Base-by-base conservation (phyloP, 2,329 filamentous ascomycete species). In the Hymenoscyphus linearis region DNA sequence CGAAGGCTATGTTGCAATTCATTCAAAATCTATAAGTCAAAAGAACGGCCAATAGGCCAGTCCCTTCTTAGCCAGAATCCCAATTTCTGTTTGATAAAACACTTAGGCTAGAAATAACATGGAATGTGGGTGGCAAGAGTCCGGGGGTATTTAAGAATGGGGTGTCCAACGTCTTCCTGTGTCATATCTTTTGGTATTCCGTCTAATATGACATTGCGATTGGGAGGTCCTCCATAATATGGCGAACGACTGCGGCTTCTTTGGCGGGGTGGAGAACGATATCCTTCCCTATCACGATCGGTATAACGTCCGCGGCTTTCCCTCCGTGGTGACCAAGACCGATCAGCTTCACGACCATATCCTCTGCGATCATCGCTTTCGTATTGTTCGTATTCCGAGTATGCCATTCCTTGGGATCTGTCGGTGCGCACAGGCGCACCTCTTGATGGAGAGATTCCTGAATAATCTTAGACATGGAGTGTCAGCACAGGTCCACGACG, bases 191-290 rank as follows among this genome's bases (percentile, higher is more conserved):
- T 70, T 35, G 81, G 79, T 60, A 85, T 67, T 59, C 81, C 81
- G 68, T 85, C 82, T 52, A 85, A 74, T 58, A 85, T 82, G 57
- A 85, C 75, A 36, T 79, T 82, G 64, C 81, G 76, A 65, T 76
- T 80, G 35, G 80, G 79, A 55, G 70, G 65, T 53, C 64, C 70
- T 47, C 71, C 71, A 66, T 66, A 71, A 52, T 71, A 70, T 52
- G 70, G 72, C 16, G 71, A 73, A 50, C 69, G 69, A 62, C 69
- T 70, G 3, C 69, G 71, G 58, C 71, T 74, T 63, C 69, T 65
- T 35, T 65, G 65, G 54, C 66, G 47, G 56, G 12, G 62, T 26
- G 72, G 71, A 25, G 71, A 73, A 14, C 64, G 63, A 55, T 74
- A 74, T 55, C 64, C 71, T 64, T 74, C 72, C 37, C 67, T 65